A percentile compares a stretch with the other conserved stretches of the same genome.
Evolutionary conservation across 305 asterid species (phyloP).

Genomic region (Fraxinus dipetala): DNA sequence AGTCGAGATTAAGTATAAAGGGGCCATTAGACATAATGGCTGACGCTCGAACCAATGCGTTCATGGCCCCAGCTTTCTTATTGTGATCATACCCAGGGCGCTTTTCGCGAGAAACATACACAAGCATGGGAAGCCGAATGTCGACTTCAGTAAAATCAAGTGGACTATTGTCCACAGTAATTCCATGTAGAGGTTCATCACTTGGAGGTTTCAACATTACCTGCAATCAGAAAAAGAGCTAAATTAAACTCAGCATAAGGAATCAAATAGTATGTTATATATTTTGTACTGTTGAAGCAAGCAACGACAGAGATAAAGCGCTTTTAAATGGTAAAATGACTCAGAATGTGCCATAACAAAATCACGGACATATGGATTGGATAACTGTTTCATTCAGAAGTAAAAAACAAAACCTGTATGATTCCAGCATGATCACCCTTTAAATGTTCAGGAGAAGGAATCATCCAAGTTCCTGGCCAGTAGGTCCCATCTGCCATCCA

Average conservation of each 20-base stretch:
- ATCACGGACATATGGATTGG: background rate
- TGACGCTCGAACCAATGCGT: slow-evolving; percentile 84
- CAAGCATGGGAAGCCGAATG: slow-evolving; percentile 83
- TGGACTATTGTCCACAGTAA: slow-evolving; percentile 40
- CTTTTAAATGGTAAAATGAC: background rate
- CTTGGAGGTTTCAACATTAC: slow-evolving; percentile 99
- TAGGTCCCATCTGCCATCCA: slow-evolving; percentile 99
- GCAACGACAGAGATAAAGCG: background rate
- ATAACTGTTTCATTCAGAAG: background rate
- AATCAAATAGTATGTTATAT: background rate
- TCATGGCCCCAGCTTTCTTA: slow-evolving; percentile 97
- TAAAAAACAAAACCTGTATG: slow-evolving; percentile 57
- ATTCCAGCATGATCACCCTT: slow-evolving; percentile 95
- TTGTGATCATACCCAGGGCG: slow-evolving; percentile 92
- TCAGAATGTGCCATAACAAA: background rate
- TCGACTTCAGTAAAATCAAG: slow-evolving; percentile 72
- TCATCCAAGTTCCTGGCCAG: slow-evolving; percentile 96
- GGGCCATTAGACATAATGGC: slow-evolving; percentile 94
- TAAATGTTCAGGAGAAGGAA: slow-evolving; percentile 74
- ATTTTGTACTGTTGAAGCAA: slow-evolving; percentile 1
- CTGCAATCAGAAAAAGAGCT: slow-evolving; percentile 37
- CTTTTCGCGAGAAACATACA: slow-evolving; percentile 85
- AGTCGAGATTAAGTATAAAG: slow-evolving; percentile 81
- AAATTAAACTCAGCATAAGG: background rate
- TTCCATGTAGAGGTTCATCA: slow-evolving; percentile 67